Percentiles rank a stretch among this genome's conserved stretches.
These are phyloP conservation scores for Volvox reticuliferus DNA, from an alignment of 139 green algal genomes.

Conservation along the genomic window DNA sequence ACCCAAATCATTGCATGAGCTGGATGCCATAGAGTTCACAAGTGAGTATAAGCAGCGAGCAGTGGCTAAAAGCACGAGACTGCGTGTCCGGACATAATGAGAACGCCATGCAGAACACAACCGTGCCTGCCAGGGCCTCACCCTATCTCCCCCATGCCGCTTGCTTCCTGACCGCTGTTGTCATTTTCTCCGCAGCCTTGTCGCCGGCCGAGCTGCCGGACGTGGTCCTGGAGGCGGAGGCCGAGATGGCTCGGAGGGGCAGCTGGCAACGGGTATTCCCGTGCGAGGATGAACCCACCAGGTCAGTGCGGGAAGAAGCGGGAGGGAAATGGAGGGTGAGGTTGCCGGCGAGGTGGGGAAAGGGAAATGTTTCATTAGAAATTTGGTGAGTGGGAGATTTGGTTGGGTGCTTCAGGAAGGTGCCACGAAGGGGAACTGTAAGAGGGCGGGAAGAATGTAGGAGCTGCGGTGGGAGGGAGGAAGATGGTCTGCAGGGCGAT, in stretches of 20 bases:
- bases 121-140: neutral
- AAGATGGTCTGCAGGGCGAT: no score
- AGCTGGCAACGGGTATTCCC: constrained; percentile 61
- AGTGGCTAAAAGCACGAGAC: neutral
- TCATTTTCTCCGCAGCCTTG: constrained; percentile 23
- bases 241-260: constrained; percentile 52
- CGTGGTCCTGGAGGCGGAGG: constrained; percentile 64
- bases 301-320: constrained; percentile 10
- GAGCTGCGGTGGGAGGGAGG: no score
- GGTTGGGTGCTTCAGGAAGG: no score
- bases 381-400: neutral
- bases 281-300: constrained; percentile 30
- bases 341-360: neutral
- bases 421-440: no score
- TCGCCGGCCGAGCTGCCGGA: constrained; percentile 56
- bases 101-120: neutral
- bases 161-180: no score
- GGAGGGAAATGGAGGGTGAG: neutral
- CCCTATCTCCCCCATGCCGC: neutral
- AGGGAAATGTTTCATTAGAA: neutral
- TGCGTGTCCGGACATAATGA: neutral
- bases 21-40: constrained; percentile 24
- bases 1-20: constrained; percentile 26
- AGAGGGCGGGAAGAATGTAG: no score
- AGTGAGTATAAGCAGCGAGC: neutral